Conservation (phyloP, 169 alveolate genomes). For the Cryptosporidium bovis region DNA sequence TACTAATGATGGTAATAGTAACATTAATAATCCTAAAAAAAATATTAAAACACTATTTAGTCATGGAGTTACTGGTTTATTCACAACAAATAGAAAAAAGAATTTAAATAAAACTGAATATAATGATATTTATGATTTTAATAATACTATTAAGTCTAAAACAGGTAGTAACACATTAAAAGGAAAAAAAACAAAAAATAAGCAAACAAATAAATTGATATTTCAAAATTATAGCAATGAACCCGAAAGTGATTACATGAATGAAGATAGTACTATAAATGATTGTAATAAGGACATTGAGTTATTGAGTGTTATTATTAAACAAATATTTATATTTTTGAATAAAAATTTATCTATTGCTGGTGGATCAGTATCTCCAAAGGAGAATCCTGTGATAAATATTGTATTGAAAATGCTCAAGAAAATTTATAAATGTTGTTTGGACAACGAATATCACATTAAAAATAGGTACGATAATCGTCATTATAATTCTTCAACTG, state of each 20-base stretch:
- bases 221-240: neutral
- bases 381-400: constrained; percentile 41
- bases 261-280: neutral
- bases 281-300: neutral
- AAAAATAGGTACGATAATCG: neutral
- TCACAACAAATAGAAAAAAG: constrained; percentile 4
- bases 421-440: constrained; percentile 33
- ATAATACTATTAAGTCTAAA: neutral
- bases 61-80: constrained; percentile 8
- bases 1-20: neutral
- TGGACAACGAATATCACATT: constrained; percentile 4
- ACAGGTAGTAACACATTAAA: neutral
- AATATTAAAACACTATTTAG: constrained; percentile 35
- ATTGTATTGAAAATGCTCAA: constrained; percentile 7
- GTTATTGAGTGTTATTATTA: neutral
- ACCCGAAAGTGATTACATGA: neutral
- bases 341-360: neutral
- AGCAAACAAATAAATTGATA: neutral
- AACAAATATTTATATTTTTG: constrained; percentile 41
- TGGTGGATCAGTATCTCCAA: constrained; percentile 57
- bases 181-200: neutral
- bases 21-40: neutral
- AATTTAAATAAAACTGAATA: neutral
- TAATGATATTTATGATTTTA: too few relatives aligned
- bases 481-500: neutral